Base-by-base conservation (phyloP, 305 asterid species). In the Salvia sclarea region DNA sequence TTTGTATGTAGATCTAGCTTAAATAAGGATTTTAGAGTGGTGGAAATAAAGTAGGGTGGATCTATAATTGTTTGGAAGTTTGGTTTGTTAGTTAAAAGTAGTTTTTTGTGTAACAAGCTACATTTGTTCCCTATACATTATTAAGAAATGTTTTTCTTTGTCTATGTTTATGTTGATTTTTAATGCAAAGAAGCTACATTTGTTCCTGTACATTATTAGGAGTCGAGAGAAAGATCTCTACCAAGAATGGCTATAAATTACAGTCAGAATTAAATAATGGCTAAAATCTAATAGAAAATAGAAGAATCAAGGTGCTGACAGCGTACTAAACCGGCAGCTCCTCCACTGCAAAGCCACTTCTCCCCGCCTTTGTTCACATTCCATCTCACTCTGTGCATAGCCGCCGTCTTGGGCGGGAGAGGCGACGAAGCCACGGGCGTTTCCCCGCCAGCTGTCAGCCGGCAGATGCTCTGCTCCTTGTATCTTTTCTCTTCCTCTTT, bases 341-440 rank as follows among this genome's bases (percentile, higher is more conserved):
- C 98, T 31, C 98, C 99, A 13, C 82, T 85, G 82, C 96, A 86
- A 28, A 94, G 83, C 98, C 93, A 94, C 68, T 76, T 86, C 73
- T 86, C 96, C 66, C 96, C 82, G 59, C 96, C 93, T 82, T 69
- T 87, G 73, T 94, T 94, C 49, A 68, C 66, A 74, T 86, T 94
- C 99, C 99, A 94, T 80, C 96, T 85, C 72, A 91, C 91, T 62
- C 80, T 82, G 52, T 89, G 91, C 85, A 91, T 74, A 2, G 96
- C 90, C 65, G 87, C 87, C 1, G 10, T 73, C 78, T 89, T 87
- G 4, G 92, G 82, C 40, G 98, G 94, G 12, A 89, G 73, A 24
- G 24, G 58, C 45, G n/a, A n/a, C n/a, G n/a, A n/a, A n/a, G n/a
- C n/a, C n/a, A n/a, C n/a, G n/a, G n/a, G 24, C 9, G 44, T 70